A percentile compares a stretch with the other conserved stretches of the same genome.
Conservation (phyloP, 176 grass and related monocot genomes). For the Phoenix roebelenii region DNA sequence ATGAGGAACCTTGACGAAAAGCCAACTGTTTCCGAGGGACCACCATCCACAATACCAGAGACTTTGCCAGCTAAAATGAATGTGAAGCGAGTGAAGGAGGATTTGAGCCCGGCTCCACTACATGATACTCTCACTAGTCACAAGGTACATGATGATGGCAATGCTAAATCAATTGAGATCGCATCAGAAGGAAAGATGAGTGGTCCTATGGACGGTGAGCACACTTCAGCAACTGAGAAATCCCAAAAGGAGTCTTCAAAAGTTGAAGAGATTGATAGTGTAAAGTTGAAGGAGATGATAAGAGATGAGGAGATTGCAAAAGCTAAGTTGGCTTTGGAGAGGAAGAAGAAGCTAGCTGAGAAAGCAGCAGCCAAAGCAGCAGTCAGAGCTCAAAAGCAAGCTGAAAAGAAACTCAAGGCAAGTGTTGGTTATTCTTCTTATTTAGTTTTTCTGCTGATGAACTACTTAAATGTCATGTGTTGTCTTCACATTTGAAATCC, state of each 20-base stretch:
- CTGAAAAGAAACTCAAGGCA: slow-evolving; percentile 69
- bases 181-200: slow-evolving; percentile 27
- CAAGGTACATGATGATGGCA: slow-evolving; percentile 29
- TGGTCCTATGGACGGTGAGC: slow-evolving; percentile 7
- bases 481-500: background rate
- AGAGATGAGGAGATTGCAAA: slow-evolving; percentile 90
- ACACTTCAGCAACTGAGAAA: slow-evolving; percentile 21
- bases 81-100: slow-evolving; percentile 35
- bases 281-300: slow-evolving; percentile 77
- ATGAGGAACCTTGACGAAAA: slow-evolving; percentile 94
- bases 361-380: slow-evolving; percentile 72
- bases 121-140: slow-evolving; percentile 25
- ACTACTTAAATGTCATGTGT: background rate
- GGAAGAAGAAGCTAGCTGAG: slow-evolving; percentile 90
- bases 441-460: background rate
- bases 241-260: slow-evolving; percentile 43
- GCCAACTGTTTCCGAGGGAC: slow-evolving; percentile 47
- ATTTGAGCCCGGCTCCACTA: slow-evolving; percentile 11
- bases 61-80: slow-evolving; percentile 29
- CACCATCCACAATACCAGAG: slow-evolving; percentile 27
- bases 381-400: slow-evolving; percentile 61
- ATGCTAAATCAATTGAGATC: slow-evolving; percentile 28
- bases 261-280: slow-evolving; percentile 43
- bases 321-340: slow-evolving; percentile 70
- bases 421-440: background rate